These are phyloP conservation scores for Closterium sp. DNA, from an alignment of 139 green algal species.

Conservation along the genomic window DNA sequence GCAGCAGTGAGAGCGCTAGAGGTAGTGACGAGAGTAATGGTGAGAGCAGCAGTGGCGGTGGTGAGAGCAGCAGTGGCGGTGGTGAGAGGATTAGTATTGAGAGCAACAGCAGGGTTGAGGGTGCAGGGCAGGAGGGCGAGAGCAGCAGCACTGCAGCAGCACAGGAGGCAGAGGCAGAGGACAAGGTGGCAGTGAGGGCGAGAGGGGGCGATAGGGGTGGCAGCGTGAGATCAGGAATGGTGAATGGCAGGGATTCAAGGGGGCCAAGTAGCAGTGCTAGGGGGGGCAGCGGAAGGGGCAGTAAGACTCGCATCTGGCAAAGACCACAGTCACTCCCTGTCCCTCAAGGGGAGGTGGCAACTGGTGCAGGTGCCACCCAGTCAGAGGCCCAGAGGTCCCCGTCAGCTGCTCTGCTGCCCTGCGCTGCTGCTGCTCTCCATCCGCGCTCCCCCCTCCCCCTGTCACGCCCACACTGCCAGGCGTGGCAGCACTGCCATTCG, in stretches of 20 bases:
- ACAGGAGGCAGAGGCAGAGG: background rate
- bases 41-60: background rate
- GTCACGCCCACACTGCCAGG: background rate
- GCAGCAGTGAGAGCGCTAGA: background rate
- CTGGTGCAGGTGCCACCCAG: background rate
- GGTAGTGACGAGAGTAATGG: background rate
- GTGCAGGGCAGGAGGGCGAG: background rate
- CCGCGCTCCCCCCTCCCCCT: background rate
- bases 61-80: background rate
- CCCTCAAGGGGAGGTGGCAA: background rate
- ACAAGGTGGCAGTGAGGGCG: background rate
- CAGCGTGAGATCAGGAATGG: background rate
- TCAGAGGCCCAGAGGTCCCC: background rate
- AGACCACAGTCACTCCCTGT: background rate
- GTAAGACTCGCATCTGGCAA: background rate
- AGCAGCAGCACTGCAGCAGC: background rate
- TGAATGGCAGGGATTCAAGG: background rate
- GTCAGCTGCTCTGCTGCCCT: background rate
- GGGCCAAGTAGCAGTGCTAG: background rate
- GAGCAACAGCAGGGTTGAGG: background rate
- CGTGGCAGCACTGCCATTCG: background rate
- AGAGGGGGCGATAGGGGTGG: background rate
- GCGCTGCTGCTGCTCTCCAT: too few species aligned
- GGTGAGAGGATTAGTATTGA: background rate
- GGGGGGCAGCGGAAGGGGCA: background rate